Percentiles rank a stretch among this genome's conserved stretches.
phyloP scores from a whole-genome alignment of 495 filamentous ascomycete genomes.

The Hypoxylon lienhwacheense region DNA sequence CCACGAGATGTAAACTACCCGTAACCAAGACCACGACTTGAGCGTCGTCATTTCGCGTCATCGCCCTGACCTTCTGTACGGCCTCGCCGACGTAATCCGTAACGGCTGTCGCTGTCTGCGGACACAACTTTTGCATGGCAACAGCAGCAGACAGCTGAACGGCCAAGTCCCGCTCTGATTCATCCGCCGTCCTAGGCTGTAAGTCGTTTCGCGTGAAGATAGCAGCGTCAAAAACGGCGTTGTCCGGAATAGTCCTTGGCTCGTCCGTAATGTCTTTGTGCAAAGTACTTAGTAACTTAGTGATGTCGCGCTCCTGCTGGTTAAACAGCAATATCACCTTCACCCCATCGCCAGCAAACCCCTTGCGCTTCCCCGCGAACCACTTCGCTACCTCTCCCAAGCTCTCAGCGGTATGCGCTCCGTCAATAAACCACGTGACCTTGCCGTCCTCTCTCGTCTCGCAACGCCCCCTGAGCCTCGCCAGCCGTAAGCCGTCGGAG shows the following conservation, averaged over 20 bases:
- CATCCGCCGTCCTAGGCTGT: conserved; percentile 9
- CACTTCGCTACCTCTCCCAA: conserved; percentile 70
- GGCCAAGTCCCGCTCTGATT: conserved; percentile 37
- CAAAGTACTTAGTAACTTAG: conserved; percentile 59
- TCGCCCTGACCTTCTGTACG: conserved; percentile 30
- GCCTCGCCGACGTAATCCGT: conserved; percentile 37
- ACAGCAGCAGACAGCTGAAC: conserved; percentile 40
- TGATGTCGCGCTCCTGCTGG: conserved; percentile 81
- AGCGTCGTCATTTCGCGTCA: conserved; percentile 18
- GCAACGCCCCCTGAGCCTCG: conserved; percentile 71
- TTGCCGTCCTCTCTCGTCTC: conserved; percentile 62
- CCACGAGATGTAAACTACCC: conserved; percentile 87
- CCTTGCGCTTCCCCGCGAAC: conserved; percentile 57
- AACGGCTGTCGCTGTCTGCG: conserved; percentile 23
- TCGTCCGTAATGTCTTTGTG: conserved; percentile 26
- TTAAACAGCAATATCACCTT: conserved; percentile 78
- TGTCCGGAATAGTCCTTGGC: background rate
- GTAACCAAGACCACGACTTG: conserved; percentile 60
- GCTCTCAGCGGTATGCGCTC: conserved; percentile 86
- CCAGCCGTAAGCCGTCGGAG: conserved; percentile 64
- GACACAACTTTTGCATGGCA: conserved; percentile 24
- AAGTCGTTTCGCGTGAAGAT: conserved; percentile 51
- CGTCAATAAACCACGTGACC: conserved; percentile 82
- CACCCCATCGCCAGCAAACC: conserved; percentile 29
- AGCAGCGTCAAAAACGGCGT: conserved; percentile 39